Percentiles rank a stretch among this genome's conserved stretches.
Evolutionary conservation across 495 filamentous ascomycete genomes (phyloP).

Genomic region (Penicillium arizonense): DNA sequence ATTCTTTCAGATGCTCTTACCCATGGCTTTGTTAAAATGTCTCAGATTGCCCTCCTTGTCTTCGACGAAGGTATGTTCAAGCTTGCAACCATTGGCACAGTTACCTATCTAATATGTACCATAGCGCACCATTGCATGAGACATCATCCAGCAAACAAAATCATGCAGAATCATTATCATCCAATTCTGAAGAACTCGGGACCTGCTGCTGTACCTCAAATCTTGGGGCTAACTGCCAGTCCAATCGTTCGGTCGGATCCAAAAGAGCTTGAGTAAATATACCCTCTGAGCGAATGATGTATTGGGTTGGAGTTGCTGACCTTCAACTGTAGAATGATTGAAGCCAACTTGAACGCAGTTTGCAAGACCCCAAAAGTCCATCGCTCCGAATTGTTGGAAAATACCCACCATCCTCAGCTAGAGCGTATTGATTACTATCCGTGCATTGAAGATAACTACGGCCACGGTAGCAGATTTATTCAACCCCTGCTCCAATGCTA

Average conservation of each 20-base stretch:
- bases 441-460: neutral
- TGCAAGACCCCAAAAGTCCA: slow-evolving; percentile 70
- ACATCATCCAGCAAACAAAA: slow-evolving; percentile 63
- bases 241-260: slow-evolving; percentile 57
- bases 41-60: slow-evolving; percentile 65
- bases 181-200: slow-evolving; percentile 31
- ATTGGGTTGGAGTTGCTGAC: neutral
- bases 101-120: neutral
- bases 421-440: slow-evolving; percentile 48
- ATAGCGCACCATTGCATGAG: slow-evolving; percentile 36
- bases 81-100: neutral
- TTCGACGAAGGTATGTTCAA: slow-evolving; percentile 81
- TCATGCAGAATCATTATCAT: slow-evolving; percentile 80
- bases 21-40: slow-evolving; percentile 77
- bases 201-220: slow-evolving; percentile 56
- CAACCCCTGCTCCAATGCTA: slow-evolving; percentile 21
- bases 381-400: slow-evolving; percentile 64
- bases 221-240: slow-evolving; percentile 85
- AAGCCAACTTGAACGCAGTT: slow-evolving; percentile 71
- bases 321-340: slow-evolving; percentile 52
- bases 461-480: slow-evolving; percentile 15
- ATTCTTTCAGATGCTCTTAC: slow-evolving; percentile 75
- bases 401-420: slow-evolving; percentile 67
- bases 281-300: neutral
- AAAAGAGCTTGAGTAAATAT: slow-evolving; percentile 32